Base-by-base conservation (phyloP, 768 basidiomycete species). In the Mycena venus region DNA sequence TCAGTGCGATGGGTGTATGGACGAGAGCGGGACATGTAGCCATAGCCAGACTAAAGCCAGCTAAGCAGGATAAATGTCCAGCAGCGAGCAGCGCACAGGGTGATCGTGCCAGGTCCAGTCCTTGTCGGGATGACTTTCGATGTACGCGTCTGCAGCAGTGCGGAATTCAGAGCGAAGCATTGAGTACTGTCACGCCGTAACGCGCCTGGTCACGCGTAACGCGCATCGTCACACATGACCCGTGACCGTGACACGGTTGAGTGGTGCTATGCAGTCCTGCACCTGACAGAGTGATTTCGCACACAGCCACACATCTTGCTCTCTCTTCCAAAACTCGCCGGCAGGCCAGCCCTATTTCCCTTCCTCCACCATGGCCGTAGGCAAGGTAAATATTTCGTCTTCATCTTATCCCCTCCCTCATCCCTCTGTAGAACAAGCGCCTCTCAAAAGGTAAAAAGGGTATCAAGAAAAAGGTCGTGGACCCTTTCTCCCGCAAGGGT, bases 381-480 rank as follows among this genome's bases (percentile, higher is more conserved):
- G 69, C 31, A 74, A 76, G 64, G 70, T 36, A 55, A 38, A 40
- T 73, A 7, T 72, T 10, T 11, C 34, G 8, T 61, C 31, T 0
- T 4, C 32, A n/a, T 15, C 9, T n/a, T 11, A 6, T 29, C 19
- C 51, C 62, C 36, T 62, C 49, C 23, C 44, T 74, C 51, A 68
- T 51, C 25, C 55, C 47, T 36, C 38, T 32, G 17, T 78, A 99
- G 96, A 99, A 99, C 90, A 99, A 99, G 89, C 93, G 96, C 84
- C 91, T 97, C 79, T 97, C 96, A 61, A 98, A 98, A 89, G 96
- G 96, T 81, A 97, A 97, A 92, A 97, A 97, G 90, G 96, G 96
- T 85, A 93, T 99, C 90, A 99, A 99, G 96, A 99, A 99, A 90
- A 98, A 99, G 93, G 97, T 98, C 84, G 96, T 99, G 76, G 98